Base-by-base conservation (phyloP, 2,329 filamentous ascomycete genomes). In the Fusarium equiseti region DNA sequence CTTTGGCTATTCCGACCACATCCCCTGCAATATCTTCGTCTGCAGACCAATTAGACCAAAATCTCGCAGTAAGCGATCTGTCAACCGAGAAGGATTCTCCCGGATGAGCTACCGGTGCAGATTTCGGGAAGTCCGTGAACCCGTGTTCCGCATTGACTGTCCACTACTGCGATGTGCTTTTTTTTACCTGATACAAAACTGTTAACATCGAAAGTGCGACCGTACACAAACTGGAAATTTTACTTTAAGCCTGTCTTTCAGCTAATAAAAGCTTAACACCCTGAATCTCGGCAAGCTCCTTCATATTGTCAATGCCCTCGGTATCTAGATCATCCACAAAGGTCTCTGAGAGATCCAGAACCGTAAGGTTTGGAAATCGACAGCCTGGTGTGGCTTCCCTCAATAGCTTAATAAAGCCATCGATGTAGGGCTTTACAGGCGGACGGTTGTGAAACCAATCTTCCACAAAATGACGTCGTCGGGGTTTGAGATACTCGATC, bases 181-280 rank as follows among this genome's bases (percentile, higher is more conserved):
- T 27, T 27, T 27, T 27, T 27, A 3, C 26, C 26, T 27, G 26
- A 3, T 27, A 38, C 9, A 38, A 6, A 11, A 11, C 10, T 38
- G 35, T 38, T n/a, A n/a, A 38, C 10, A 11, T n/a, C 2, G 8
- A 18, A 35, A 18, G 8, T 32, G 15, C 15, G 31, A 32, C 7
- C 1, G 15, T 2, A 6, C 5, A 2, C 16, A 38, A 38, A n/a
- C 3, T 38, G 5, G 1, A 10, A 11, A 6, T 4, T 6, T n/a
- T n/a, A 38, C 35, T 9, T 5, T 16, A 38, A 7, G 11, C 4
- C 6, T 38, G 35, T n/a, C 18, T 38, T 0, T 38, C 3, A 0
- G 35, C 18, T 3, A 38, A 4, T 3, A 40, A 5, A 3, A 52
- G 24, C n/a, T 10, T 11, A 6, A 52, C 4, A 11, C 32, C 32